phyloP scores from a whole-genome alignment of 345 rosid genomes.

The Corchorus capsularis region DNA sequence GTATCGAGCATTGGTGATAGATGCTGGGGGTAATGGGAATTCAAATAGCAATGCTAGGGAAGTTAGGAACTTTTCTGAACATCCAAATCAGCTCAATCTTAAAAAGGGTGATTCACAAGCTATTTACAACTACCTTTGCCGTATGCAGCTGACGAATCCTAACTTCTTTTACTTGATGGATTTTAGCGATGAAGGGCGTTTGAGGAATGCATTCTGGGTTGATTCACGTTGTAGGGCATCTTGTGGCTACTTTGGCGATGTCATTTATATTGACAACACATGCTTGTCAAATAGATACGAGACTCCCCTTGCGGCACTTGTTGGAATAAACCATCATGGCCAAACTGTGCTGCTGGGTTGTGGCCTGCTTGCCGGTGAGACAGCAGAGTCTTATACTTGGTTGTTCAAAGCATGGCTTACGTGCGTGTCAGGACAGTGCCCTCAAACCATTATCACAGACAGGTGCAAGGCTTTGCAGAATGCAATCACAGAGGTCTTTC shows the following conservation, averaged over 20 bases:
- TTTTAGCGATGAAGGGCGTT: constrained; percentile 63
- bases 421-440: constrained; percentile 46
- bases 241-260: constrained; percentile 57
- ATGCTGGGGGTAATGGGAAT: constrained; percentile 46
- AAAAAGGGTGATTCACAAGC: constrained; percentile 60
- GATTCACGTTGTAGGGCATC: constrained; percentile 63
- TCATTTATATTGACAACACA: constrained; percentile 56
- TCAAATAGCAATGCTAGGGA: constrained; percentile 37
- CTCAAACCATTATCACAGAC: constrained; percentile 65
- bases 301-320: constrained; percentile 60
- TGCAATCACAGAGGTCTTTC: constrained; percentile 59
- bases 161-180: constrained; percentile 73
- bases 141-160: constrained; percentile 66
- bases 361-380: constrained; percentile 71
- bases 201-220: constrained; percentile 69
- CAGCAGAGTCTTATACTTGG: constrained; percentile 62
- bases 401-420: constrained; percentile 63
- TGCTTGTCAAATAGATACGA: constrained; percentile 55
- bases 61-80: constrained; percentile 29
- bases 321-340: constrained; percentile 72
- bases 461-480: constrained; percentile 58
- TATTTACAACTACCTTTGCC: constrained; percentile 60
- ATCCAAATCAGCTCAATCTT: constrained; percentile 46
- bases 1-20: constrained; percentile 57
- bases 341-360: constrained; percentile 58